These are phyloP conservation scores for Cryptococcus sp. DNA, from an alignment of 1,284 basidiomycete genomes.

Conservation along the genomic window DNA sequence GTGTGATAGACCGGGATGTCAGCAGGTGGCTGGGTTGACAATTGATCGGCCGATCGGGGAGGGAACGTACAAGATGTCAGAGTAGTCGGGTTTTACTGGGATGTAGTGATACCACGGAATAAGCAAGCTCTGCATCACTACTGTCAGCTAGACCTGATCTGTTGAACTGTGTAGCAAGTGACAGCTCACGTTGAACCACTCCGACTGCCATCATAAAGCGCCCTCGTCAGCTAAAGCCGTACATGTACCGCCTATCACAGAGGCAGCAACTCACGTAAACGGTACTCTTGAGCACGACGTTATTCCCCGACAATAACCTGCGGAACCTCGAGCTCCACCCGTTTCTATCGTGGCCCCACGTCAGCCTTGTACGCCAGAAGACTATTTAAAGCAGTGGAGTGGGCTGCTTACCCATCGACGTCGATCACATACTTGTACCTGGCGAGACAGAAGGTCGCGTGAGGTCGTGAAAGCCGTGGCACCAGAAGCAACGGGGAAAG, in stretches of 20 bases:
- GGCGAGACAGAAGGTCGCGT: background rate
- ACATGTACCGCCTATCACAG: background rate
- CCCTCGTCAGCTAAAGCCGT: conserved; percentile 7
- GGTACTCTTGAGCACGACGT: conserved; percentile 44
- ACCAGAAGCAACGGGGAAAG: too few relatives aligned
- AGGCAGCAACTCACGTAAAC: conserved; percentile 33
- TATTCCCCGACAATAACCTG: conserved; percentile 39
- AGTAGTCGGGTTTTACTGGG: conserved; percentile 46
- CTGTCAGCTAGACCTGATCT: background rate
- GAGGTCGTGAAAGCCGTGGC: too few relatives aligned
- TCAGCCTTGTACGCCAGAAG: too few relatives aligned
- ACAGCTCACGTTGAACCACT: conserved; percentile 32
- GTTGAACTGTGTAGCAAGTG: background rate
- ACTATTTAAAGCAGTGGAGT: background rate
- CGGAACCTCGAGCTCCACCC: conserved; percentile 50
- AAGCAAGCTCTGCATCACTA: conserved; percentile 23
- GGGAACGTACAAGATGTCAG: conserved; percentile 42
- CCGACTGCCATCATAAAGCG: conserved; percentile 16
- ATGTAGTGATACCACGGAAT: conserved; percentile 50
- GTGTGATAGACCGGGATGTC: background rate
- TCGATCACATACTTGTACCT: conserved; percentile 36
- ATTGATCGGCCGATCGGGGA: background rate
- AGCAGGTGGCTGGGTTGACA: too few relatives aligned
- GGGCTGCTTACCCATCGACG: conserved; percentile 45
- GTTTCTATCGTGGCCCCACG: conserved; percentile 24